phyloP scores from a whole-genome alignment of 257 asterid genomes.

The Linderniella brevidens region DNA sequence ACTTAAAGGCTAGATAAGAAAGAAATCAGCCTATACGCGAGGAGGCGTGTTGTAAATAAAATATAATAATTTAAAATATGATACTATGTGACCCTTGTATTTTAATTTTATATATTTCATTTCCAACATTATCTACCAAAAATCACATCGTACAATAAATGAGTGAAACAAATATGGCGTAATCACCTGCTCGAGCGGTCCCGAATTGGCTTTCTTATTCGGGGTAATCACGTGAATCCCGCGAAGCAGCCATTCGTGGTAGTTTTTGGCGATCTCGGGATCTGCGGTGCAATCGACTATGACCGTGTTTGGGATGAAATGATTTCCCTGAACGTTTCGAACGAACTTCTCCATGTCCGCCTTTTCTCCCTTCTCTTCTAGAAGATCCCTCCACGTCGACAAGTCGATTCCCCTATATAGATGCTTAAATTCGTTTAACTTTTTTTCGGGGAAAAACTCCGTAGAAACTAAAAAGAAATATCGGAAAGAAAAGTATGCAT shows the following conservation, averaged over 20 bases:
- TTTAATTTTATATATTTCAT: too few species aligned
- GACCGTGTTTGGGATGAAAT: slow-evolving; percentile 81
- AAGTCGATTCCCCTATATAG: slow-evolving; percentile 68
- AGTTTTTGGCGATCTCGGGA: slow-evolving; percentile 56
- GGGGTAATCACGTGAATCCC: slow-evolving; percentile 96
- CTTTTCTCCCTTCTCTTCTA: slow-evolving; percentile 44
- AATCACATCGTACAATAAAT: too few species aligned
- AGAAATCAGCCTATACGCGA: too few species aligned
- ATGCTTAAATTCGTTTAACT: too few species aligned
- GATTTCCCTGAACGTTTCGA: slow-evolving; percentile 80
- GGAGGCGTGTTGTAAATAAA: too few species aligned
- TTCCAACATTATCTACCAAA: too few species aligned
- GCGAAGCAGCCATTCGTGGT: slow-evolving; percentile 77
- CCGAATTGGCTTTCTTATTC: slow-evolving; percentile 96
- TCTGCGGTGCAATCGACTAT: slow-evolving; percentile 96
- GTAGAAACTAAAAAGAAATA: too few species aligned
- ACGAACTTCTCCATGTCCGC: slow-evolving; percentile 80
- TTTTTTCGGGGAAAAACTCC: too few species aligned
- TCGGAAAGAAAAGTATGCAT: slow-evolving; percentile 11
- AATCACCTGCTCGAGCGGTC: slow-evolving; percentile 91
- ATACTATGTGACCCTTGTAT: too few species aligned
- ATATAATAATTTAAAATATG: too few species aligned
- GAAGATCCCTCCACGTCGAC: slow-evolving; percentile 71
- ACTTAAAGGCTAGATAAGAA: too few species aligned
- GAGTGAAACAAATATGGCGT: too few species aligned